A percentile compares a stretch with the other conserved stretches of the same genome.
These are phyloP conservation scores for Candida tammaniensis DNA, from an alignment of 805 yeast genomes.

Conservation along the genomic window DNA sequence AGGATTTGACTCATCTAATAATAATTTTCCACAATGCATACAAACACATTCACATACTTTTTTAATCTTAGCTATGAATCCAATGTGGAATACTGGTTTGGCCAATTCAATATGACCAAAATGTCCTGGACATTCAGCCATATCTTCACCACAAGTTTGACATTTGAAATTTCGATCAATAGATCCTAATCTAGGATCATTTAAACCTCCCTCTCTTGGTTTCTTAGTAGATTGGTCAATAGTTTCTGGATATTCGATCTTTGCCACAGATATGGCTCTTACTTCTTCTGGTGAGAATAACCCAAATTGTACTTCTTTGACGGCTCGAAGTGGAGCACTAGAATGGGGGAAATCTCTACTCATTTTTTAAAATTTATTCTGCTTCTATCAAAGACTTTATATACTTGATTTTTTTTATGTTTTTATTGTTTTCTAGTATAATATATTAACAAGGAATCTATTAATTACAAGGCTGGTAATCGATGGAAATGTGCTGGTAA, in stretches of 20 bases:
- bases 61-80: conserved; percentile 91
- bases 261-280: conserved; percentile 96
- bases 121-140: conserved; percentile 99
- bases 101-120: conserved; percentile 98
- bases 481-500: conserved; percentile 1
- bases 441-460: conserved; percentile 9
- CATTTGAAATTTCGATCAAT: conserved; percentile 96
- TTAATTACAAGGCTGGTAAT: conserved; percentile 9
- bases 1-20: conserved; percentile 79
- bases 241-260: conserved; percentile 98
- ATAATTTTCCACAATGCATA: conserved; percentile 96
- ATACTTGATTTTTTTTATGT: conserved; percentile 3
- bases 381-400: conserved; percentile 11
- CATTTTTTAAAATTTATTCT: conserved; percentile 20
- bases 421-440: conserved; percentile 6
- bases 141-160: conserved; percentile 98
- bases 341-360: conserved; percentile 78
- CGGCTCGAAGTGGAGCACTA: conserved; percentile 96
- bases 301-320: conserved; percentile 98
- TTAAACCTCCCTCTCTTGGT: conserved; percentile 95
- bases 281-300: conserved; percentile 94
- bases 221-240: conserved; percentile 96
- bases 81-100: conserved; percentile 97
- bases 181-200: conserved; percentile 96
- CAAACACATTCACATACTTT: conserved; percentile 96